Evolutionary conservation across 257 asterid species (phyloP).

Genomic region (Asclepias syriaca): DNA sequence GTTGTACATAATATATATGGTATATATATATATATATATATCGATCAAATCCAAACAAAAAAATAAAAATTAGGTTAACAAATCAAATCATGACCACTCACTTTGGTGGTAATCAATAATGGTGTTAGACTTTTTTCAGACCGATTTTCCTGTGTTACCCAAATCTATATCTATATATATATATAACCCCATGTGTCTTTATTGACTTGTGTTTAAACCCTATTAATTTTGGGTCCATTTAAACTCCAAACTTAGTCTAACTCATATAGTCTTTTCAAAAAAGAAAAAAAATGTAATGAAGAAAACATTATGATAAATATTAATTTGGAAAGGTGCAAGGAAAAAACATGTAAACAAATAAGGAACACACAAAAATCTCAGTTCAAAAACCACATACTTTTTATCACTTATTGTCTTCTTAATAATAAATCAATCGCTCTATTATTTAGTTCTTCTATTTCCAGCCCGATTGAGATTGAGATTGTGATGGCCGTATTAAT

Average conservation of each 20-base stretch:
- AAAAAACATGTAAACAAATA: constrained; percentile 9
- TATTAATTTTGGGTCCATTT: constrained; percentile 38
- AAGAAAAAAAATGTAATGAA: neutral
- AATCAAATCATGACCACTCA: constrained; percentile 14
- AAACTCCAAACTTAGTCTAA: constrained; percentile 24
- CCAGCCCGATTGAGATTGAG: constrained; percentile 15
- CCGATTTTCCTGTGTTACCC: constrained; percentile 23
- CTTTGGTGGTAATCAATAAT: constrained; percentile 15
- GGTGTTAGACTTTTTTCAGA: constrained; percentile 26
- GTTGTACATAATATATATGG: neutral
- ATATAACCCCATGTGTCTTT: constrained; percentile 13
- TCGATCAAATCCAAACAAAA: neutral
- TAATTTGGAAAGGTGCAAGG: no score
- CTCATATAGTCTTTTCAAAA: constrained; percentile 34
- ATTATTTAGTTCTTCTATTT: constrained; percentile 17
- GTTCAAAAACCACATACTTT: constrained; percentile 30
- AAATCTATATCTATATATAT: neutral
- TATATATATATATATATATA: neutral
- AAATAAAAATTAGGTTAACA: neutral
- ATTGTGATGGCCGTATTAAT: constrained; percentile 8
- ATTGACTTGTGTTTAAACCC: constrained; percentile 23
- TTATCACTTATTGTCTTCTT: constrained; percentile 15
- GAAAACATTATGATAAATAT: no score
- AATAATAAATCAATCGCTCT: neutral
- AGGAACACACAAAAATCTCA: constrained; percentile 27